A percentile compares a stretch with the other conserved stretches of the same genome.
Conservation (phyloP, 345 rosid species). For the Viola odorata region DNA sequence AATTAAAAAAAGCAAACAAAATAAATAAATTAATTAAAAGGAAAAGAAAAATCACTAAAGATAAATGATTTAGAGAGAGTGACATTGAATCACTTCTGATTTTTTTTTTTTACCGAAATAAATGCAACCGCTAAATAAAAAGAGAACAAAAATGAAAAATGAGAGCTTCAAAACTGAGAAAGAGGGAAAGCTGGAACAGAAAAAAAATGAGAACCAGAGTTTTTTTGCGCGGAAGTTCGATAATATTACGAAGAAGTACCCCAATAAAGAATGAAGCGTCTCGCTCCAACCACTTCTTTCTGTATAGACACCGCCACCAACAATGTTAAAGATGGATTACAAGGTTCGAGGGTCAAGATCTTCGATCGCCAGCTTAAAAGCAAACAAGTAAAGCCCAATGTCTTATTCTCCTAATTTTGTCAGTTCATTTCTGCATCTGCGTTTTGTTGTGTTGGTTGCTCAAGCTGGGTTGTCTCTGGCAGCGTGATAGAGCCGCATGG, state of each 20-base stretch:
- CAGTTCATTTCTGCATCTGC: neutral
- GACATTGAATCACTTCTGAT: too few species aligned
- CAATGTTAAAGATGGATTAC: constrained; percentile 17
- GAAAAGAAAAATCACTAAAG: too few species aligned
- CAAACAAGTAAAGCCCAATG: constrained; percentile 45
- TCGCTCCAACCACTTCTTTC: constrained; percentile 21
- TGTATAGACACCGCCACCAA: constrained; percentile 28
- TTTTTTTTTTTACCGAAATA: too few species aligned
- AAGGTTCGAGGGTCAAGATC: constrained; percentile 50
- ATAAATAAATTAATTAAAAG: too few species aligned
- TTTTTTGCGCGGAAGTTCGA: too few species aligned
- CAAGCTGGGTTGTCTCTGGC: constrained; percentile 17
- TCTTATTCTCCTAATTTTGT: neutral
- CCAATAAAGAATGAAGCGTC: neutral
- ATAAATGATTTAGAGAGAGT: too few species aligned
- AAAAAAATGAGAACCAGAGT: too few species aligned
- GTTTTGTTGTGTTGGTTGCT: neutral
- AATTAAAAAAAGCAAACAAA: too few species aligned
- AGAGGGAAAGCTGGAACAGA: too few species aligned
- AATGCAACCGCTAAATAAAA: too few species aligned
- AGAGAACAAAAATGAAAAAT: too few species aligned
- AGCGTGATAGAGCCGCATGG: constrained; percentile 99
- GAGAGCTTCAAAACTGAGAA: too few species aligned
- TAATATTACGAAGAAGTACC: neutral
- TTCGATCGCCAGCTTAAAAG: constrained; percentile 90